Evolutionary conservation across 1,139 yeast genomes (phyloP).

Genomic region (Protomyces gravidus): DNA sequence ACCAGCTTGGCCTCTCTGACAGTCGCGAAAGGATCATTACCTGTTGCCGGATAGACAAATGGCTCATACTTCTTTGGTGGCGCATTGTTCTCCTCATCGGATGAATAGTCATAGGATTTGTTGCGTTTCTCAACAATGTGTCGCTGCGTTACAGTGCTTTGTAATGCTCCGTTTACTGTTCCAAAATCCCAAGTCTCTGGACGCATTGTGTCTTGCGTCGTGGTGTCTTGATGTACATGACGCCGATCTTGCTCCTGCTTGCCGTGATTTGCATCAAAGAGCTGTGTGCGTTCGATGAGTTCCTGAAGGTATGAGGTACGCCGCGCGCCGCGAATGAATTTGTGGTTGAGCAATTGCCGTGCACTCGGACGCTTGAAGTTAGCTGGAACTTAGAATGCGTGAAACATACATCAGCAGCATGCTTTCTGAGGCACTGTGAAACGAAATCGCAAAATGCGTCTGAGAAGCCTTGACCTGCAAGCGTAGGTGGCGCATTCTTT

Average conservation of each 20-base stretch:
- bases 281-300: conserved; percentile 28
- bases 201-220: conserved; percentile 1
- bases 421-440: conserved; percentile 54
- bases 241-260: not conserved
- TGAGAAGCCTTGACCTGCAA: conserved; percentile 48
- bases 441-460: conserved; percentile 59
- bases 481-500: conserved; percentile 59
- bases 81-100: conserved; percentile 1
- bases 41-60: not conserved
- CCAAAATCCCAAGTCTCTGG: conserved; percentile 23
- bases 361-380: conserved; percentile 35
- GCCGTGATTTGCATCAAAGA: not conserved
- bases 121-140: conserved; percentile 7
- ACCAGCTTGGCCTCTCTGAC: not conserved
- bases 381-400: not conserved
- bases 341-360: conserved; percentile 34
- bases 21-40: not conserved
- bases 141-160: conserved; percentile 1
- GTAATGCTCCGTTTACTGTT: not conserved
- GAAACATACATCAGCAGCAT: conserved; percentile 44
- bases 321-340: conserved; percentile 33
- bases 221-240: not conserved
- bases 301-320: conserved; percentile 32
- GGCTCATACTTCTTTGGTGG: not conserved
- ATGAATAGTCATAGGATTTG: conserved; percentile 13